Base-by-base conservation (phyloP, 805 yeast species). In the Zygoascus tannicola region DNA sequence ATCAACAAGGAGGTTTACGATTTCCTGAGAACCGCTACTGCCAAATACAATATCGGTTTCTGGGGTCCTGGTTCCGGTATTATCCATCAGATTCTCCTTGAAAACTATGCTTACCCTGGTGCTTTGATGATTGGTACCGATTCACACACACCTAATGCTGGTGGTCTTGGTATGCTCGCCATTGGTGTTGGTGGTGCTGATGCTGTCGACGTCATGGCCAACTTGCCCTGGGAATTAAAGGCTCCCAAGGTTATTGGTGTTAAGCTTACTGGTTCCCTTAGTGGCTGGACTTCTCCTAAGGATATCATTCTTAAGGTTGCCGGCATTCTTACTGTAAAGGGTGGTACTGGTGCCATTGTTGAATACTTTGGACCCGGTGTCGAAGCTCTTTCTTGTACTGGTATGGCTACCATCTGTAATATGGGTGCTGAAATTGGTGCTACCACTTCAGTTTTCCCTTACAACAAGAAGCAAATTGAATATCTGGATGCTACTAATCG, bases 351-450 rank as follows among this genome's bases (percentile, higher is more conserved):
- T 67, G 78, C 78, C 63, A 87, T 88, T 62, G 94, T 90, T 53
- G 97, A 88, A 73, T 88, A 88, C 74, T 87, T 81, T 60, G 97
- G 97, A 66, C 86, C 81, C 42, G 97, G 97, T 75, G 87, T 88
- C 43, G 77, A 82, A 59, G 75, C 90, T 48, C 80, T 88, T 67
- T 84, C 95, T 41, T 85, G 95, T 69, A 90, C 97, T 43, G 97
- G 97, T 76, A 88, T 88, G 97, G 97, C 92, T 64, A 88, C 97
- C 57, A 88, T 88, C 70, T 88, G 97, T 77, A 88, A 88, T 70
- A 88, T 88, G 97, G 97, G 97, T 74, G 97, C 97, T 53, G 97
- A 88, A 71, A 86, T 88, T 56, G 97, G 97, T 71, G 97, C 97
- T 49, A 88, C 97, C 49, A 90, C 97, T 45, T 88, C 97, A 39